Evolutionary conservation across 164 flowering plant species (phyloP).

Genomic region (Tinospora cordifolia): DNA sequence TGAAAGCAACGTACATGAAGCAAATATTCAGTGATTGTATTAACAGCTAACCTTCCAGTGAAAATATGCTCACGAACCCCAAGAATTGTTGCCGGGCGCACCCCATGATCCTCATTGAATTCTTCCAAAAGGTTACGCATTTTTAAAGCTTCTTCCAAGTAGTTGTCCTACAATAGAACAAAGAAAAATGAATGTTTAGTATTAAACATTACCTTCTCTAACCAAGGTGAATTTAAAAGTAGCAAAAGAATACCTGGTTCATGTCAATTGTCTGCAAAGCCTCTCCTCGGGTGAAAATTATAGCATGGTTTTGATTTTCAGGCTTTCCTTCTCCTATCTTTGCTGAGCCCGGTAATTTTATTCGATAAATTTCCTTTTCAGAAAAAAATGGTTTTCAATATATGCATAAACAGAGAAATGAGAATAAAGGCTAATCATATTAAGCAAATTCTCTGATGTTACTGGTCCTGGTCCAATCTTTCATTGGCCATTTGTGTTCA

Average conservation of each 20-base stretch:
- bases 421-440: neutral
- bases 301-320: slow-evolving; percentile 99
- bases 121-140: slow-evolving; percentile 97
- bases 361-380: slow-evolving; percentile 83
- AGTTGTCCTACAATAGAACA: slow-evolving; percentile 60
- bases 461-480: neutral
- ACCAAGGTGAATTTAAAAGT: neutral
- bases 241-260: slow-evolving; percentile 63
- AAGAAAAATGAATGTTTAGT: slow-evolving; percentile 4
- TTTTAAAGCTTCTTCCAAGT: slow-evolving; percentile 99
- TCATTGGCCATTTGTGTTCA: neutral
- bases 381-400: neutral
- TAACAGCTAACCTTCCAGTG: slow-evolving; percentile 72
- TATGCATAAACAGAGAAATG: neutral
- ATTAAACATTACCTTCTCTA: neutral
- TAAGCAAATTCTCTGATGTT: neutral
- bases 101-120: slow-evolving; percentile 86
- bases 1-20: neutral
- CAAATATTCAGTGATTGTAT: slow-evolving; percentile 5
- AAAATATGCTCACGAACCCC: slow-evolving; percentile 97
- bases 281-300: slow-evolving; percentile 87
- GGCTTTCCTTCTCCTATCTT: slow-evolving; percentile 98
- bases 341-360: slow-evolving; percentile 89
- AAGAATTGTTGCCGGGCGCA: slow-evolving; percentile 80
- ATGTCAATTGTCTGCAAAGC: slow-evolving; percentile 97